phyloP scores from a whole-genome alignment of 2,329 filamentous ascomycete genomes.

The Beauveria medogensis region DNA sequence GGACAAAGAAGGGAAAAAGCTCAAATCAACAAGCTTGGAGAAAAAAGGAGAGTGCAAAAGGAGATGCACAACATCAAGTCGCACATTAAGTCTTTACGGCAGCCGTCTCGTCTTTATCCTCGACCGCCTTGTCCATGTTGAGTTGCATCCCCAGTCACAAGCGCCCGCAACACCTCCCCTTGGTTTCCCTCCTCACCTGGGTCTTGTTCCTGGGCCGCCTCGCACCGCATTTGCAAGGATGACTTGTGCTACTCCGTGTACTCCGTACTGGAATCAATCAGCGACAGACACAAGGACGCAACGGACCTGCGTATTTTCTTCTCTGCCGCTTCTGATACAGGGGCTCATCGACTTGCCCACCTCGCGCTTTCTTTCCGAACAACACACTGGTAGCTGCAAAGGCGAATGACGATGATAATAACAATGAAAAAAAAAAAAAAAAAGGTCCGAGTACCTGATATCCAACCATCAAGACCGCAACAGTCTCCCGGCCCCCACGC shows the following conservation, averaged over 20 bases:
- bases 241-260: background rate
- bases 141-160: background rate
- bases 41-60: background rate
- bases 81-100: background rate
- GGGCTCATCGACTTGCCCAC: too few relatives aligned
- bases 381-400: background rate
- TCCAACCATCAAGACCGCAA: background rate
- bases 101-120: background rate
- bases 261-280: background rate
- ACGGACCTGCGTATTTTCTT: background rate
- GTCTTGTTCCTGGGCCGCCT: slow-evolving; percentile 1
- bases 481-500: background rate
- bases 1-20: too few relatives aligned
- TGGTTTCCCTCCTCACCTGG: background rate
- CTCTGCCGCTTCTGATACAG: background rate
- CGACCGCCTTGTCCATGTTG: background rate
- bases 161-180: background rate
- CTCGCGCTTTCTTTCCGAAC: too few relatives aligned
- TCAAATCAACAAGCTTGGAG: background rate
- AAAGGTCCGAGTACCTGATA: background rate
- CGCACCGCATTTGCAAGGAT: background rate
- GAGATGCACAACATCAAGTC: background rate
- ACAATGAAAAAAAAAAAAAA: background rate
- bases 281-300: background rate
- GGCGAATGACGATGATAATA: background rate